Evolutionary conservation across 2,329 filamentous ascomycete species (phyloP), one percentile per base, ranked within the genome.

Genomic region (Capronia epimyces): DNA sequence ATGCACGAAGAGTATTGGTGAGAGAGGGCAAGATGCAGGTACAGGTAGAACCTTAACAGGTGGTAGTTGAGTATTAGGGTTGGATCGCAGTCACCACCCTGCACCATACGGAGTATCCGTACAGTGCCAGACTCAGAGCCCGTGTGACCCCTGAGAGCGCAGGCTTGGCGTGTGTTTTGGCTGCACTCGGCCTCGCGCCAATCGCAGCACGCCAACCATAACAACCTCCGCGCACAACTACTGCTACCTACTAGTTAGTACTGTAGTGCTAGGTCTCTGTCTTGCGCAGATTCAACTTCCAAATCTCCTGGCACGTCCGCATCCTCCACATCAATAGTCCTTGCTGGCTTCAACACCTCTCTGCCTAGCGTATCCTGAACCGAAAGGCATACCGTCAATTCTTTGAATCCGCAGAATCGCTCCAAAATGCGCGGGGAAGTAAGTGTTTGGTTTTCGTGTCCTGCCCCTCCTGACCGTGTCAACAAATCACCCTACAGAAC

Each of bases 351-450:
- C 42, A n/a, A 34, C 12, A 20, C 27, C 18, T 22, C 9, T 16
- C 22, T 18, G 41, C 25, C 22, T 25, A 21, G 29, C 39, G 16
- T 32, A 12, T 16, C 8, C 24, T 36, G 15, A 24, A 10, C 41
- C 21, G 24, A 40, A 21, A 16, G 18, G 16, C 20, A 40, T 36
- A 40, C 24, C 25, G 10, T 18, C 20, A 21, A 31, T 4, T 13
- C 21, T 24, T 25, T 36, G 8, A 25, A 24, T 25, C 16, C 10
- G 18, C 36, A 49, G 25, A 42, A 31, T 4, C 24, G 24, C 34
- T 20, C 21, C 53, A 55, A 37, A 44, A 55, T 55, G 53, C 53
- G 44, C 36, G 53, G 53, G 39, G 53, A 55, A 43, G 53, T 55
- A 44, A 50, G 53, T 55, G 29, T 29, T 25, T 43, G 37, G 40